phyloP scores from a whole-genome alignment of 2,329 filamentous ascomycete species.

The Epichloe scottii region DNA sequence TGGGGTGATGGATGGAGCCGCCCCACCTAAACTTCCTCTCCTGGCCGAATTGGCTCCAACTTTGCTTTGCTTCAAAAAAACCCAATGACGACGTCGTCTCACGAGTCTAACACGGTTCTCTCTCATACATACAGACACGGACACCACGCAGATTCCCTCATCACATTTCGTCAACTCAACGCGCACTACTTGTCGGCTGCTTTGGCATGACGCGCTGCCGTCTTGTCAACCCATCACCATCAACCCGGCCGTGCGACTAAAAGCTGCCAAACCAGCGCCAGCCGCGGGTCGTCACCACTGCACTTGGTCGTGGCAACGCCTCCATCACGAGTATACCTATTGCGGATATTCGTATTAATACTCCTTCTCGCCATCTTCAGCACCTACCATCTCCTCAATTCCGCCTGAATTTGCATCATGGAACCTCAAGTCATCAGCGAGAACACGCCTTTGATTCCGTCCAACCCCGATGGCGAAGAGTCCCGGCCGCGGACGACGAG shows the following conservation, averaged over 20 bases:
- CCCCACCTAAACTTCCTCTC: conserved; percentile 2
- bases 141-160: too few species aligned
- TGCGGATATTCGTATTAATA: neutral
- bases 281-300: neutral
- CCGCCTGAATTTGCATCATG: conserved; percentile 7
- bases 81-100: neutral
- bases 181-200: neutral
- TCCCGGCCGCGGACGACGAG: conserved; percentile 36
- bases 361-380: neutral
- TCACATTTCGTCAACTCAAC: neutral
- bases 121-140: neutral
- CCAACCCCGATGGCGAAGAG: conserved; percentile 12
- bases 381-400: neutral
- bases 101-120: neutral
- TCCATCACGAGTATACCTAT: neutral
- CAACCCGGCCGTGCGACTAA: conserved; percentile 1
- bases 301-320: neutral
- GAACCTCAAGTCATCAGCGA: conserved; percentile 18
- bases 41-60: conserved; percentile 3
- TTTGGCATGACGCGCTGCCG: neutral
- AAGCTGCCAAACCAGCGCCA: neutral
- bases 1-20: neutral
- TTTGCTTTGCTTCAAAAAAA: neutral
- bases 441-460: conserved; percentile 22
- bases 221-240: neutral